A percentile compares a stretch with the other conserved stretches of the same genome.
phyloP scores from a whole-genome alignment of 441 rosid genomes.

The Mallotus japonicus region DNA sequence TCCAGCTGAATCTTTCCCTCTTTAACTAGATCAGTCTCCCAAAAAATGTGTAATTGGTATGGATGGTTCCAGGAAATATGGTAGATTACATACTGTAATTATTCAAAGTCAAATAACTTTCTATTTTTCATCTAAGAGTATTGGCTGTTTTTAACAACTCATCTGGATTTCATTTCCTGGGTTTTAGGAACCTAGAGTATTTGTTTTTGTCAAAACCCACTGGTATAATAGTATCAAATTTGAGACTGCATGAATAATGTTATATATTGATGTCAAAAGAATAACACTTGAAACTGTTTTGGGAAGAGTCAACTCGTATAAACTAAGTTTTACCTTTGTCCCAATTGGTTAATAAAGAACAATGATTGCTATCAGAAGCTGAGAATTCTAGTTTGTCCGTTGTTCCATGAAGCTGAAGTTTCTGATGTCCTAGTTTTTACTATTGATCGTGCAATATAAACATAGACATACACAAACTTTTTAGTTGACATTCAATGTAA shows the following conservation, averaged over 20 bases:
- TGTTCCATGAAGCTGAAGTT: constrained; percentile 2
- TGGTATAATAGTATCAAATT: background rate
- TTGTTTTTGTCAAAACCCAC: background rate
- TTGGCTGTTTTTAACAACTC: background rate
- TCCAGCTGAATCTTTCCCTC: constrained; percentile 7
- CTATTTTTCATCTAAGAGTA: background rate
- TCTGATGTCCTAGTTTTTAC: background rate
- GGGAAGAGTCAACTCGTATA: background rate
- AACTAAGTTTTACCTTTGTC: background rate
- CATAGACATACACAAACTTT: background rate
- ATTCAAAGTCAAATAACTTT: background rate
- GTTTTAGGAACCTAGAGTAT: background rate
- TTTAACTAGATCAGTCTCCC: background rate
- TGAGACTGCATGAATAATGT: background rate
- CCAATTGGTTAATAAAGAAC: background rate
- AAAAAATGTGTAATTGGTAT: background rate
- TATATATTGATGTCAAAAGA: background rate
- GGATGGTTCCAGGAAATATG: background rate
- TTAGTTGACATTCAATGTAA: background rate
- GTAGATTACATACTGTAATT: background rate
- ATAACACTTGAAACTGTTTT: background rate
- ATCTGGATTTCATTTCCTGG: background rate
- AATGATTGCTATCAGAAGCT: background rate
- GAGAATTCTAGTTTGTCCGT: background rate
- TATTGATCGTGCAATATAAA: background rate